Base-by-base conservation (phyloP, 345 rosid species). In the Acer negundo region DNA sequence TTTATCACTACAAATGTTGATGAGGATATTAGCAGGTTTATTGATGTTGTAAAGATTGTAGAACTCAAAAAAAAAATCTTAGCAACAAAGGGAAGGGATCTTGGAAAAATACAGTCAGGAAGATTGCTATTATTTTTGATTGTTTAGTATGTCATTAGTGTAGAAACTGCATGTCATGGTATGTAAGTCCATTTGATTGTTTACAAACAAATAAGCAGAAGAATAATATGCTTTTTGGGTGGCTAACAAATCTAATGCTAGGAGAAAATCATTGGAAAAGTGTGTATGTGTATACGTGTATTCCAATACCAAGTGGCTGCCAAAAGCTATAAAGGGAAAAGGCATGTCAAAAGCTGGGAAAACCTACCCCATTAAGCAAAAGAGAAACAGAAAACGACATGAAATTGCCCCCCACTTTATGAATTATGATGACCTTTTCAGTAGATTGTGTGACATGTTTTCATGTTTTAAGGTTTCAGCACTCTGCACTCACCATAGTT, bases 41-140 rank as follows among this genome's bases (percentile, higher is more conserved):
- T 51, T 23, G 12, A 49, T 55, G 70, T 40, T 78, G 83, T 84
- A 78, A 86, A 82, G 83, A 77, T 31, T 61, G 69, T 81, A 75
- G 67, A 49, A 19, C 13, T n/a, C 72, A 62, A 44, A 31, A 31
- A 31, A 55, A 16, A 51, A 9, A 28, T 44, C 61, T 55, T 58
- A 20, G 78, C 19, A 35, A 47, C n/a, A 15, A 28, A 1, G 7
- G 24, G 46, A 19, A 68, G 55, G 65, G n/a, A 20, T 16, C 61
- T 23, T 24, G 19, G 4, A 2, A 24, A 69, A 65, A 20, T 5
- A 6, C 62, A 1, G 38, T 58, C 10, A 5, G 62, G 71, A 53
- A 61, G 78, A 62, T 42, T 17, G 61, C 53, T 72, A 3, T 19
- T 23, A 19, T 59, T 46, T 10, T 10, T 4, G 20, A 24, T 56